Evolutionary conservation across 257 asterid species (phyloP).

Genomic region (Linaria vulgaris): DNA sequence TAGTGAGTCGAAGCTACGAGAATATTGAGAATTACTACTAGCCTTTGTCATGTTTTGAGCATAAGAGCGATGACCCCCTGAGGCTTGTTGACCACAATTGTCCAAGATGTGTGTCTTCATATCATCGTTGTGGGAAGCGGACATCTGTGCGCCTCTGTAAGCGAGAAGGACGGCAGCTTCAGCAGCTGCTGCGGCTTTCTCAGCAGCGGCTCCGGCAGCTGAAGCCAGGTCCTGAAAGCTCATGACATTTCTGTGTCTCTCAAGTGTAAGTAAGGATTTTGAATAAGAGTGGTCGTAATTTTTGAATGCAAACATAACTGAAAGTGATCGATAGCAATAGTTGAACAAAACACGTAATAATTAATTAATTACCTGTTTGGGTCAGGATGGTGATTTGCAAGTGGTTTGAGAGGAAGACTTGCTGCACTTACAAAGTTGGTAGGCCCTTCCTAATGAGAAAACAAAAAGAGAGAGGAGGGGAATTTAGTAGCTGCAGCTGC

Average conservation of each 20-base stretch:
- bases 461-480: not conserved
- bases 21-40: constrained; percentile 27
- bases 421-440: constrained; percentile 64
- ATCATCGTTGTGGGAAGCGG: constrained; percentile 28
- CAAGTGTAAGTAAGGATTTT: not conserved
- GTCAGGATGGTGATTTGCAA: constrained; percentile 35
- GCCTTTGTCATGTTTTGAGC: constrained; percentile 30
- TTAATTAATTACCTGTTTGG: constrained; percentile 50
- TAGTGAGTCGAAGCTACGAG: constrained; percentile 17
- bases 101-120: constrained; percentile 17
- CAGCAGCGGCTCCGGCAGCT: constrained; percentile 88
- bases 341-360: too few species aligned
- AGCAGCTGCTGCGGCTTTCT: constrained; percentile 87
- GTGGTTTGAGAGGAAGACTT: constrained; percentile 64
- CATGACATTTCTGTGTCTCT: constrained; percentile 33
- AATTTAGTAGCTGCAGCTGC: not conserved
- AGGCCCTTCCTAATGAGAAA: constrained; percentile 70
- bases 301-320: too few species aligned
- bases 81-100: constrained; percentile 22
- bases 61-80: constrained; percentile 25
- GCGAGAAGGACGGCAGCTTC: constrained; percentile 83
- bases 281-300: too few species aligned
- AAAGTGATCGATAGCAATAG: too few species aligned
- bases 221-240: constrained; percentile 62
- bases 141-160: constrained; percentile 38